These are phyloP conservation scores for Cercospora janseana DNA, from an alignment of 2,329 filamentous ascomycete genomes.

Conservation along the genomic window DNA sequence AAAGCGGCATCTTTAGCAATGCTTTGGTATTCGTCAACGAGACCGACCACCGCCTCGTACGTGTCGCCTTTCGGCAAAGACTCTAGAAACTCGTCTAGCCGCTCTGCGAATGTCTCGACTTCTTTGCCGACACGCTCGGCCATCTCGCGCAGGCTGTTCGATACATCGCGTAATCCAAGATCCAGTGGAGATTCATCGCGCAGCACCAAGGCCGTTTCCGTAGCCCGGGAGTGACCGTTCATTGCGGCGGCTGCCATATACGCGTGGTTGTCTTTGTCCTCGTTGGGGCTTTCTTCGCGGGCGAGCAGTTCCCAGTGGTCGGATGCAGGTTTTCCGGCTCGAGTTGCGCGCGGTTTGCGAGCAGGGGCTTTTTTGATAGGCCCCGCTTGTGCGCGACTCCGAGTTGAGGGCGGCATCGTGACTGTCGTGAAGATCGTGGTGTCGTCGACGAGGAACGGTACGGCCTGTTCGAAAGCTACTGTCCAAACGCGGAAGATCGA, in stretches of 20 bases:
- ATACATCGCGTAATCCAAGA: slow-evolving; percentile 8
- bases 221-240: not conserved
- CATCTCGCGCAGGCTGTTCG: slow-evolving; percentile 55
- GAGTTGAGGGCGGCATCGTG: slow-evolving; percentile 19
- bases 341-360: slow-evolving; percentile 12
- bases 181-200: slow-evolving; percentile 9
- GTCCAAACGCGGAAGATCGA: slow-evolving; percentile 7
- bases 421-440: not conserved
- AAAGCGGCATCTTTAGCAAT: slow-evolving; percentile 53
- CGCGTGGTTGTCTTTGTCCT: not conserved
- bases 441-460: not conserved
- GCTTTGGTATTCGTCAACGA: slow-evolving; percentile 51
- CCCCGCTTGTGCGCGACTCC: slow-evolving; percentile 8
- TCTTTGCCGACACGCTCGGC: slow-evolving; percentile 72
- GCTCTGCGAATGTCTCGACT: slow-evolving; percentile 81
- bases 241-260: not conserved
- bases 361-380: slow-evolving; percentile 15
- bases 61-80: slow-evolving; percentile 45
- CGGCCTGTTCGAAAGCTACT: not conserved
- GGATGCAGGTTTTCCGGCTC: not conserved
- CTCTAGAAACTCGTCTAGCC: slow-evolving; percentile 69
- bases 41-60: slow-evolving; percentile 61
- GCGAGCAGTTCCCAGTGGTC: slow-evolving; percentile 14
- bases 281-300: not conserved
- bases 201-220: not conserved